These are phyloP conservation scores for Tuber aestivum DNA, from an alignment of 495 filamentous ascomycete genomes.

Conservation along the genomic window DNA sequence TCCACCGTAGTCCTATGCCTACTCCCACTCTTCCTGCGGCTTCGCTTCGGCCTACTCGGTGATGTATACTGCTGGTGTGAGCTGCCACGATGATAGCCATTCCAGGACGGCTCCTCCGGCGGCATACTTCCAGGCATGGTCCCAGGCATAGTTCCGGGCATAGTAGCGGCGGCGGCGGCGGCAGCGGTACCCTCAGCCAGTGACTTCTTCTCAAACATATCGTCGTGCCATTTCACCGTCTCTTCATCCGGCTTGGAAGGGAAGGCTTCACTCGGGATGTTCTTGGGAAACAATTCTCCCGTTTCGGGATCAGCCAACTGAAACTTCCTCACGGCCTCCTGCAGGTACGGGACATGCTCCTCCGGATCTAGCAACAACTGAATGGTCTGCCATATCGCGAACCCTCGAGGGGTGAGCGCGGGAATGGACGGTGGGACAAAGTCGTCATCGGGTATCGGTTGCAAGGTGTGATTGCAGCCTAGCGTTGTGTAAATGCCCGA, in stretches of 20 bases:
- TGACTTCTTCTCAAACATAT: conserved; percentile 39
- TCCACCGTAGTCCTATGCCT: conserved; percentile 23
- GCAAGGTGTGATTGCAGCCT: conserved; percentile 74
- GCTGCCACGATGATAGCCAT: conserved; percentile 20
- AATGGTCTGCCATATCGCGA: conserved; percentile 89
- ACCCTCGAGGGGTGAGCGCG: conserved; percentile 73
- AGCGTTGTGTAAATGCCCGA: conserved; percentile 88
- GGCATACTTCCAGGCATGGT: conserved; percentile 1
- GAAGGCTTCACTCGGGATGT: conserved; percentile 69
- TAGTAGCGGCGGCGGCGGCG: conserved; percentile 17
- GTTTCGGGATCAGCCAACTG: conserved; percentile 66
- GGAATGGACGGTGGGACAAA: conserved; percentile 72
- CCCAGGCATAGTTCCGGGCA: not conserved
- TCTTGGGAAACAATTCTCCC: conserved; percentile 64
- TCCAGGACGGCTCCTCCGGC: conserved; percentile 23
- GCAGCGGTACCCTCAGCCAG: conserved; percentile 18
- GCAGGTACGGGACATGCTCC: conserved; percentile 77
- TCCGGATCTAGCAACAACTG: conserved; percentile 82
- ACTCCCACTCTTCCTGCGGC: conserved; percentile 19
- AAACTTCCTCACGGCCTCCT: conserved; percentile 71
- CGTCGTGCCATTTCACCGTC: conserved; percentile 78
- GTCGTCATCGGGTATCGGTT: conserved; percentile 61
- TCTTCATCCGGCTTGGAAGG: conserved; percentile 67
- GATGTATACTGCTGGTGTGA: conserved; percentile 17
- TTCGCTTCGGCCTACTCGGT: conserved; percentile 19